Evolutionary conservation across 192 early-diverging fungal species (phyloP).

Genomic region (Podila horticola): DNA sequence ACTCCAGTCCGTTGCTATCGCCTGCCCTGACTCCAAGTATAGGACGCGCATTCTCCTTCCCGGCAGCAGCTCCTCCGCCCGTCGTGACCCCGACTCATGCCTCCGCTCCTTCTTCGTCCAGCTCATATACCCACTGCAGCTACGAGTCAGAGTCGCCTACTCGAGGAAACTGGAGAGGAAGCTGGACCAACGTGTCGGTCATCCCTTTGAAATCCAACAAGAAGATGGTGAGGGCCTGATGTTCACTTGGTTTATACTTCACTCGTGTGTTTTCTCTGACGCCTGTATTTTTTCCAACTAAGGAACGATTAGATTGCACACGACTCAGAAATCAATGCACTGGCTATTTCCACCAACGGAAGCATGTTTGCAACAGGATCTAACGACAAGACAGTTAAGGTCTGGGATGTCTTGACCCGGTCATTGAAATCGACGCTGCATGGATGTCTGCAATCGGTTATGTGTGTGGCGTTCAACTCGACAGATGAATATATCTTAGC

Average conservation of each 20-base stretch:
- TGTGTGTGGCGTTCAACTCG: constrained; percentile 81
- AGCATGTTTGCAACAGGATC: constrained; percentile 81
- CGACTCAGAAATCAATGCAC: constrained; percentile 85
- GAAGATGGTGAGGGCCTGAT: constrained; percentile 28
- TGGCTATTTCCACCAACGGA: constrained; percentile 77
- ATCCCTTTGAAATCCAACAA: background rate
- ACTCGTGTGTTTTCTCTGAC: constrained; percentile 23
- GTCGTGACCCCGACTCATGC: background rate
- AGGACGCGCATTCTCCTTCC: background rate
- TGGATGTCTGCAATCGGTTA: constrained; percentile 87
- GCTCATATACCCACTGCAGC: background rate
- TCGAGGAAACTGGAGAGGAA: constrained; percentile 61
- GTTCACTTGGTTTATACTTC: background rate
- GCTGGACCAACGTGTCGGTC: constrained; percentile 75
- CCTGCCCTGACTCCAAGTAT: background rate
- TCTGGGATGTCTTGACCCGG: constrained; percentile 83
- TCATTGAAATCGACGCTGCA: constrained; percentile 68
- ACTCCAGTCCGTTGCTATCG: background rate
- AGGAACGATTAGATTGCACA: constrained; percentile 59
- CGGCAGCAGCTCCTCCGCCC: background rate
- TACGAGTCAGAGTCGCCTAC: background rate
- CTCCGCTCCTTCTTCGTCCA: background rate
- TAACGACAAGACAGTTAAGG: constrained; percentile 81
- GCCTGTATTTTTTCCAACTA: constrained; percentile 3
- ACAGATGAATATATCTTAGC: constrained; percentile 78